Evolutionary conservation across 305 asterid genomes (phyloP), one percentile per base, ranked within the genome.

Genomic region (Solanum chacoense): DNA sequence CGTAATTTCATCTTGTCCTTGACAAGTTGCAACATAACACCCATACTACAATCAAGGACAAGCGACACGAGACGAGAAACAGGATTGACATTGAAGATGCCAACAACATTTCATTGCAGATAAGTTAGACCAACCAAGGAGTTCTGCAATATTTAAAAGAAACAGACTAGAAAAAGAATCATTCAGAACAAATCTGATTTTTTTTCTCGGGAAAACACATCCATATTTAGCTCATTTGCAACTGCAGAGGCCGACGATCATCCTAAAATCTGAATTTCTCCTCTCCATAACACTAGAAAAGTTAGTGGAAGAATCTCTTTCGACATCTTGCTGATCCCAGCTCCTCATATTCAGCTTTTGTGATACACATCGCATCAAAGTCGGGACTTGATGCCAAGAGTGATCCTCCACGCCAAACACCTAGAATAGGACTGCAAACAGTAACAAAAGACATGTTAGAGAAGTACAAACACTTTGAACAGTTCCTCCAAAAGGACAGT

Each of bases 351-450:
- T 97, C 99, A 32, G 96, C 96, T 93, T 95, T 97, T 84, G 98
- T 96, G 85, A 97, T 95, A 81, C 98, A 97, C 99, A 94, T 97
- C 84, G 98, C 87, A 87, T 97, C 99, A 93, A 97, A 97, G 90
- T 96, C 99, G 72, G 99, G 98, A 90, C 98, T 96, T 71, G 99
- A 97, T 79, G 98, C 99, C 91, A 97, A 92, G 80, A 97, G 98
- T 13, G 99, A 97, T 8, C 99, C 99, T 42, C 99, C 99, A n/a
- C 99, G 94, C 99, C 99, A 97, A 88, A 95, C 99, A 85, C 99
- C 98, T 89, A 95, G 89, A 65, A 96, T 94, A 79, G 99, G 99
- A 93, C 99, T 97, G 95, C 84, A 85, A 40, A 89, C 85, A 74
- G 86, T 26, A 59, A 86, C 87, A 85, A 86, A 85, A 12, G 63